Evolutionary conservation across 345 rosid genomes (phyloP).

Genomic region (Bruguiera gymnorhiza): DNA sequence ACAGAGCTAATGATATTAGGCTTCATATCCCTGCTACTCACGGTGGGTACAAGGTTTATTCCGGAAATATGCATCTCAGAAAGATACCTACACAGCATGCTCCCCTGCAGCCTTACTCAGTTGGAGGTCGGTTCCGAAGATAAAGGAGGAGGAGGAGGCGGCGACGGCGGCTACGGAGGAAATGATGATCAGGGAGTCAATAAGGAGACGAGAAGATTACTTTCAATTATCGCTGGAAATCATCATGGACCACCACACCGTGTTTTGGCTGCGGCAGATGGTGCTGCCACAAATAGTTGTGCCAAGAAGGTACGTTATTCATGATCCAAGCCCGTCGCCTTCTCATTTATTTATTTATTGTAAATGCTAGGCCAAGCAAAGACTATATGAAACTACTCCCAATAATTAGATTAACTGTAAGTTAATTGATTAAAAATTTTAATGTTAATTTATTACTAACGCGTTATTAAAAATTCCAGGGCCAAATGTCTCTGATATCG

Average conservation of each 20-base stretch:
- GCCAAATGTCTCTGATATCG: constrained; percentile 39
- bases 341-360: no score
- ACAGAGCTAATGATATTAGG: constrained; percentile 46
- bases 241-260: constrained; percentile 28
- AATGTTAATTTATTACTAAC: not conserved
- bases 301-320: constrained; percentile 5
- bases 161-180: not conserved
- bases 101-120: constrained; percentile 29
- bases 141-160: not conserved
- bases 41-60: constrained; percentile 31
- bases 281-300: constrained; percentile 32
- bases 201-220: constrained; percentile 31
- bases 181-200: constrained; percentile 2
- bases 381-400: no score
- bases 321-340: not conserved
- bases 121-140: not conserved
- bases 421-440: not conserved
- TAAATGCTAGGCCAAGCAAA: no score
- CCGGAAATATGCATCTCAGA: constrained; percentile 33
- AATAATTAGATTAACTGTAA: not conserved
- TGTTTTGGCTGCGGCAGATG: constrained; percentile 31
- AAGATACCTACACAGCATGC: constrained; percentile 27
- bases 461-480: constrained; percentile 17
- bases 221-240: constrained; percentile 21
- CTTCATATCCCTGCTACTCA: constrained; percentile 42